These are phyloP conservation scores for Ustilago cynodontis DNA, from an alignment of 1,284 basidiomycete species.

Conservation along the genomic window DNA sequence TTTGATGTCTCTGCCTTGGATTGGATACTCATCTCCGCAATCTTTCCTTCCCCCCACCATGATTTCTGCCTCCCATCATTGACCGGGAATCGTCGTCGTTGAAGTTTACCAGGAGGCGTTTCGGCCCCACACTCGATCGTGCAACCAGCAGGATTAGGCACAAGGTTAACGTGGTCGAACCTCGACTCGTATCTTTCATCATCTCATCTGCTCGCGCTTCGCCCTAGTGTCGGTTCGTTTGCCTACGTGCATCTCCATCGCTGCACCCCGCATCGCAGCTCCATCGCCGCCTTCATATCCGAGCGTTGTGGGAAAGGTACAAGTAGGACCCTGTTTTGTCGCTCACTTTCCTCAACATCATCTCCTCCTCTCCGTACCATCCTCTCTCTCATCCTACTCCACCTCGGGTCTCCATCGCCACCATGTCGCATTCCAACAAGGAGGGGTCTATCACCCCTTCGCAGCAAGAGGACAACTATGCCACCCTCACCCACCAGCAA, in stretches of 20 bases:
- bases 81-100: background rate
- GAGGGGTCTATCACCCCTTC: constrained; percentile 39
- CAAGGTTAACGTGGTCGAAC: background rate
- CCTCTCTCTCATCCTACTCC: background rate
- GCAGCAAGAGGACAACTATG: constrained; percentile 29
- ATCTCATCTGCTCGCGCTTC: background rate
- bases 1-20: background rate
- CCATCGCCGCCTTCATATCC: background rate
- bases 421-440: constrained; percentile 23
- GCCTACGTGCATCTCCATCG: background rate
- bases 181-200: background rate
- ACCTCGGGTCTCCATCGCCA: background rate
- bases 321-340: constrained; percentile 10
- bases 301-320: constrained; percentile 7
- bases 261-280: constrained; percentile 5
- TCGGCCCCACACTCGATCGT: background rate
- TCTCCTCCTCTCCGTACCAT: background rate
- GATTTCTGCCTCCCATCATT: background rate
- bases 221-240: background rate
- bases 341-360: too few relatives aligned
- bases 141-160: background rate
- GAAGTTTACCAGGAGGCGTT: background rate
- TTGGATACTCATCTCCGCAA: background rate
- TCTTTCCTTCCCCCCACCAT: constrained; percentile 10
- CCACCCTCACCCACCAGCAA: constrained; percentile 1